Evolutionary conservation across 495 filamentous ascomycete species (phyloP), one percentile per base, ranked within the genome.

Genomic region (Elasticomyces elasticus): DNA sequence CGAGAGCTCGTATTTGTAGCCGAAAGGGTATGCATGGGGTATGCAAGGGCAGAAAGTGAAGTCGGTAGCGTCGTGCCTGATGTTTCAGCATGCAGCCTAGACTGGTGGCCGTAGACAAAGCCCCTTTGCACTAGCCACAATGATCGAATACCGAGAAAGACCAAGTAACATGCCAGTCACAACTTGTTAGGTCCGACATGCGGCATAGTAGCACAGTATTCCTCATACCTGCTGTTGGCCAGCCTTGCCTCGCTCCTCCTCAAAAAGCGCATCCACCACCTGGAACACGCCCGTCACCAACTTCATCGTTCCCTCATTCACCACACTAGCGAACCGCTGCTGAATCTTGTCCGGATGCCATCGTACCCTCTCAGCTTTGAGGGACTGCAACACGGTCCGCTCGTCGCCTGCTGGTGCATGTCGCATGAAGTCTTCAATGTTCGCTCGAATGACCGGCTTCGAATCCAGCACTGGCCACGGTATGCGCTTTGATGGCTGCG

Each of bases 341-440:
- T 94, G 88, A 28, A 97, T 85, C 75, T 97, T 99, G 69, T 99
- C 92, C 10, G 92, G 92, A 77, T 99, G 92, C 92, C 92, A 99
- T 10, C 89, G 72, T 10, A 97, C 81, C 33, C 92, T 78, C 72
- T 99, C 92, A 17, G 76, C 67, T 69, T 95, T 97, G 33, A 99
- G 70, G 25, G 79, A 72, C n/a, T 44, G 42, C 22, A 51, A 25
- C 20, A 12, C 25, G 0, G 28, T n/a, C 27, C 48, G 13, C n/a
- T 61, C 58, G 19, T 57, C 54, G n/a, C 62, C 52, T 25, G 52
- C 59, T 15, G 62, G 59, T 5, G 76, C 79, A 64, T 77, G 67
- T 0, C 72, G 62, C 61, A 88, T 78, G 66, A 89, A 91, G 15
- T 22, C 53, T 26, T 61, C 58, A 23, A 61, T 58, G 37, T 62